Percentiles rank a stretch among this genome's conserved stretches.
These are phyloP conservation scores for Pleodorina starrii DNA, from an alignment of 139 green algal genomes.

Conservation along the genomic window DNA sequence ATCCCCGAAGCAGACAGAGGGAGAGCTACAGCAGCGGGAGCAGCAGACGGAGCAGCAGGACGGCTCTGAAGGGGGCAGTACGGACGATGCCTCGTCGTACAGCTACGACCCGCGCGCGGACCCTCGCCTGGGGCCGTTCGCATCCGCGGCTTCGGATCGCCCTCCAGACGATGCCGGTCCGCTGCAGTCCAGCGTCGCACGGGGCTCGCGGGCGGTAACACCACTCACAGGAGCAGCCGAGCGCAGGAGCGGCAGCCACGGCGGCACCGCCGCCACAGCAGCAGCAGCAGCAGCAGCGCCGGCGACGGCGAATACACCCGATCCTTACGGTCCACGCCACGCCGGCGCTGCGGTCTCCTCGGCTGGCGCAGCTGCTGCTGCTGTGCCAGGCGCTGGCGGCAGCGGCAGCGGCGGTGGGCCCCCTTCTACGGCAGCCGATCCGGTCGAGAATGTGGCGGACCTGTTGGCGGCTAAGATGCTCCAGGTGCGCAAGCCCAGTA, in stretches of 20 bases:
- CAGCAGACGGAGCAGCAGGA: not conserved
- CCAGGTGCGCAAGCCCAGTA: no score
- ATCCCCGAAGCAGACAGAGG: not conserved
- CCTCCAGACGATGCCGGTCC: not conserved
- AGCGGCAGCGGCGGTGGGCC: not conserved
- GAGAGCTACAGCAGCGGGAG: not conserved
- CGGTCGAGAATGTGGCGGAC: not conserved
- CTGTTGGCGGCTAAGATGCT: slow-evolving; percentile 36
- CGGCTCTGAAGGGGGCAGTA: not conserved
- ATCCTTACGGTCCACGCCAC: no score
- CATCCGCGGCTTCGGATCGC: not conserved
- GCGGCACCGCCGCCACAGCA: not conserved
- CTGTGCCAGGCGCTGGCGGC: no score
- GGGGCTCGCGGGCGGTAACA: no score
- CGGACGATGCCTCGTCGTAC: not conserved
- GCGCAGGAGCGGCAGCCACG: no score
- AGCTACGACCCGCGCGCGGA: slow-evolving; percentile 11
- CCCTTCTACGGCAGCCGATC: not conserved
- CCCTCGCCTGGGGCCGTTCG: slow-evolving; percentile 21
- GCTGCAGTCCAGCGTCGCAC: no score
- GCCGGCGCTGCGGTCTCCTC: no score
- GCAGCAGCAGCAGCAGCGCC: not conserved
- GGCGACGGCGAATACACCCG: no score
- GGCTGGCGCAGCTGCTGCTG: no score
- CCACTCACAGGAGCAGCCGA: no score